Evolutionary conservation across 257 asterid species (phyloP), one percentile per base, ranked within the genome.

Genomic region (Jacaranda copaia): DNA sequence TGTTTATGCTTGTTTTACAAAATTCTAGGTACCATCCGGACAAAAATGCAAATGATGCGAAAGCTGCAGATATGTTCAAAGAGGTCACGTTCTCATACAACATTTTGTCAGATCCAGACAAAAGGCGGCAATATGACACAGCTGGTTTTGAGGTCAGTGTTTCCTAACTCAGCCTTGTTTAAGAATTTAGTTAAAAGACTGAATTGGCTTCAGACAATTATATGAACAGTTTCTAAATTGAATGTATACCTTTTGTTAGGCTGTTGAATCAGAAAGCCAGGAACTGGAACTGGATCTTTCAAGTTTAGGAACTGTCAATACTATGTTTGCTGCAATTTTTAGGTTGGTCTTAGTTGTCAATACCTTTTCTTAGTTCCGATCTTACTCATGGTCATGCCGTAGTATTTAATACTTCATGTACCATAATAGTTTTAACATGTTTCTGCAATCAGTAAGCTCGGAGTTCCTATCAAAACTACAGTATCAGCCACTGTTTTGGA

Each of bases 261-360:
- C 97, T 55, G 96, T 96, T 85, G 99, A 92, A 85, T 84, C 97
- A 36, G 97, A 93, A 84, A 83, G 88, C 82, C 98, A 91, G 80
- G 99, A 93, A n/a, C 84, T 96, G 77, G 98, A 96, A 86, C 87
- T 93, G 74, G 99, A 96, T 80, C 97, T 96, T 84, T 96, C 99
- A 77, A 96, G 94, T 88, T 85, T 96, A 80, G 98, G 98, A 82
- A 87, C 98, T 68, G 97, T 96, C 43, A 93, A 91, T 84, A 96
- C 97, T 43, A 84, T 96, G 97, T 91, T 96, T 80, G 98, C 99
- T 78, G 99, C 99, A 20, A 89, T 96, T 71, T 96, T 96, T 79
- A 96, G 99, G 99, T 93, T 70, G 49, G 53, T 56, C 67, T 59
- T 43, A 4, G 11, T 80, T 40, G 60, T 74, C 65, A 62, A 49